Conservation (phyloP, 225 moss, liverwort and hornwort species). For the Thuidium tamariscinum region DNA sequence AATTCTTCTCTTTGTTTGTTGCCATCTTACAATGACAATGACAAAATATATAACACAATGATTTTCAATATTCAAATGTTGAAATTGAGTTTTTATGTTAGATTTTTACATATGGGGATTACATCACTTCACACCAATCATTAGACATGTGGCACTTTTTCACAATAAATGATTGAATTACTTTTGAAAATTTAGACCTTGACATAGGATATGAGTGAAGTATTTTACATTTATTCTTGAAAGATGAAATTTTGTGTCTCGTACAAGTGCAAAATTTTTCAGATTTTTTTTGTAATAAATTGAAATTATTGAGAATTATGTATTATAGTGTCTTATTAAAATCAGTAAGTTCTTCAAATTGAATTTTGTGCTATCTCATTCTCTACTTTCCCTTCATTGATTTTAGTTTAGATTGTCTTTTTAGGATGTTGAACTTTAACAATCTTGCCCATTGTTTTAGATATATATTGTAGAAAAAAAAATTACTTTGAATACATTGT, state of each 20-base stretch:
- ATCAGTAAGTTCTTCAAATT: neutral
- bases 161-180: no score
- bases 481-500: rapidly evolving
- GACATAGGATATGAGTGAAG: neutral
- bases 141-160: no score
- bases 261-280: rapidly evolving
- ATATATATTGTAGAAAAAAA: neutral
- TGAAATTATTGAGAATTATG: neutral
- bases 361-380: rapidly evolving
- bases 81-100: no score
- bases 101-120: no score
- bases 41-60: no score
- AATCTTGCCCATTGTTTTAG: neutral
- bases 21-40: rapidly evolving
- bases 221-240: no score
- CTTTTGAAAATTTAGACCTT: no score
- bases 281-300: neutral
- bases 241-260: rapidly evolving
- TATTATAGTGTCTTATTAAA: neutral
- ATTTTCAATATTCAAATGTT: no score
- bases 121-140: no score
- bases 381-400: neutral
- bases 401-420: neutral
- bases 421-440: rapidly evolving
- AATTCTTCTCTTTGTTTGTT: neutral